Evolutionary conservation across 805 yeast species (phyloP).

Genomic region (Yamadazyma philogaea): DNA sequence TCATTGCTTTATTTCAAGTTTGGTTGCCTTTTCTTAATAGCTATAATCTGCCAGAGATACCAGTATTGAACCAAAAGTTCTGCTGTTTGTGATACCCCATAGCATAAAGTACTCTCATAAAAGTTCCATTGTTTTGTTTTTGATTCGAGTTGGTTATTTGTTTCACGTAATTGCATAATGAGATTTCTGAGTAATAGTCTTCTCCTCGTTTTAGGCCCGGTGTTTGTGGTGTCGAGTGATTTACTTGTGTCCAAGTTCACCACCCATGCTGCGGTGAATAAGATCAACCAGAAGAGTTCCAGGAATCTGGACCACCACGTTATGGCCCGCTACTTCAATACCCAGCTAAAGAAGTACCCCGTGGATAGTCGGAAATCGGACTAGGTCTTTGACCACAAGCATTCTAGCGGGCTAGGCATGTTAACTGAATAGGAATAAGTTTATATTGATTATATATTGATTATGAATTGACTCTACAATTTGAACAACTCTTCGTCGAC

Average conservation of each 20-base stretch:
- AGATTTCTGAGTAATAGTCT: conserved; percentile 22
- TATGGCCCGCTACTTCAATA: conserved; percentile 12
- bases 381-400: neutral
- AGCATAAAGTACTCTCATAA: no score
- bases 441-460: neutral
- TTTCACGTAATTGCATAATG: conserved; percentile 16
- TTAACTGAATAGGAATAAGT: neutral
- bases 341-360: conserved; percentile 14
- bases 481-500: conserved; percentile 19
- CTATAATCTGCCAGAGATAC: no score
- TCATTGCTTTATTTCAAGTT: neutral
- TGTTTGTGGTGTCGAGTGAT: conserved; percentile 31
- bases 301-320: conserved; percentile 3
- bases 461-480: conserved; percentile 3
- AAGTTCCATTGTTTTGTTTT: no score
- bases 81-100: neutral
- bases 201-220: conserved; percentile 26
- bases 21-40: neutral
- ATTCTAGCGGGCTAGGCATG: conserved; percentile 6
- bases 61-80: no score
- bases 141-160: no score
- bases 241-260: conserved; percentile 25
- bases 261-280: conserved; percentile 16
- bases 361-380: conserved; percentile 1
- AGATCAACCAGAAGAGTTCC: conserved; percentile 9